A percentile compares a stretch with the other conserved stretches of the same genome.
Evolutionary conservation across 2,329 filamentous ascomycete genomes (phyloP).

Genomic region (Fulvia fulva): DNA sequence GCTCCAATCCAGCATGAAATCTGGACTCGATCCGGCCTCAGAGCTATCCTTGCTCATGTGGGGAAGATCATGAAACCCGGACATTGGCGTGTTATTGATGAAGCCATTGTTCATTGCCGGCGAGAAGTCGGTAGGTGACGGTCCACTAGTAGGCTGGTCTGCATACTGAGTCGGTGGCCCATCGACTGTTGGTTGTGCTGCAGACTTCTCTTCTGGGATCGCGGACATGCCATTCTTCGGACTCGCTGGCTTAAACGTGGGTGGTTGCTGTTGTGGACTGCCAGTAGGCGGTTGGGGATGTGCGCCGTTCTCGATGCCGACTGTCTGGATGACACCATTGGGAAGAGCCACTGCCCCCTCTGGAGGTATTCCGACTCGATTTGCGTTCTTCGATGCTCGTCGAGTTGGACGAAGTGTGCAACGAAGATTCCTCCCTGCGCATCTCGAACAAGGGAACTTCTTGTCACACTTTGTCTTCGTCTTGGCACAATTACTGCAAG

Average conservation of each 20-base stretch:
- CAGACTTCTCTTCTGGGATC: slow-evolving; percentile 29
- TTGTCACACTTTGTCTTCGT: slow-evolving; percentile 54
- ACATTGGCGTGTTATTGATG: slow-evolving; percentile 43
- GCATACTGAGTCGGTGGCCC: slow-evolving; percentile 38
- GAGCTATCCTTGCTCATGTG: slow-evolving; percentile 37
- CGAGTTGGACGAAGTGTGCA: slow-evolving; percentile 48
- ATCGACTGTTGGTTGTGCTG: slow-evolving; percentile 28
- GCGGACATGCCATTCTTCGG: slow-evolving; percentile 24
- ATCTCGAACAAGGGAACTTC: slow-evolving; percentile 52
- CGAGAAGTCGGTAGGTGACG: slow-evolving; percentile 24
- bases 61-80: slow-evolving; percentile 45
- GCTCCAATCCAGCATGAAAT: slow-evolving; percentile 49
- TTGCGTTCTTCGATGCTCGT: slow-evolving; percentile 44
- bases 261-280: slow-evolving; percentile 11
- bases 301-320: slow-evolving; percentile 15
- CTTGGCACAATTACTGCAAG: slow-evolving; percentile 52
- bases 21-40: slow-evolving; percentile 42
- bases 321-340: slow-evolving; percentile 20
- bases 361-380: slow-evolving; percentile 32
- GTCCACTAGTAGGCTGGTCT: slow-evolving; percentile 38
- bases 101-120: slow-evolving; percentile 29
- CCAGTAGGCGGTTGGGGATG: slow-evolving; percentile 4
- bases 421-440: slow-evolving; percentile 47
- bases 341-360: slow-evolving; percentile 28
- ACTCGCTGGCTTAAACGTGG: slow-evolving; percentile 34